phyloP scores from a whole-genome alignment of 768 basidiomycete species.

The Pleurotus sapidus region DNA sequence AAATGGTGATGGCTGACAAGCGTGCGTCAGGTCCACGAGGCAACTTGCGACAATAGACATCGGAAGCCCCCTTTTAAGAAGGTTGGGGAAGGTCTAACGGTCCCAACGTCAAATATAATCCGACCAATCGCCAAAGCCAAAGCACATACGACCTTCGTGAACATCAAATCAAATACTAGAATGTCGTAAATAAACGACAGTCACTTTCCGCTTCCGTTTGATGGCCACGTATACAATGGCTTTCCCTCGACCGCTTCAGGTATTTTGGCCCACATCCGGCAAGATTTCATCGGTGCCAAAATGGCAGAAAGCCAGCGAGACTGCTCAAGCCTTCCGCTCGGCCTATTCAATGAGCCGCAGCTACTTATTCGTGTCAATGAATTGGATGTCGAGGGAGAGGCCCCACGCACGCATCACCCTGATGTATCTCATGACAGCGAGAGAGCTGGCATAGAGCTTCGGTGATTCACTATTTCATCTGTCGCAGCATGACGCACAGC shows the following conservation, averaged over 20 bases:
- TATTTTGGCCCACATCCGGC: too few relatives aligned
- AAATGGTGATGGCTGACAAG: not conserved
- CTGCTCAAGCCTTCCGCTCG: too few relatives aligned
- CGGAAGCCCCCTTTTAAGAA: not conserved
- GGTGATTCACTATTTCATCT: not conserved
- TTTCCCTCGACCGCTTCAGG: too few relatives aligned
- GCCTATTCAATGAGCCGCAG: too few relatives aligned
- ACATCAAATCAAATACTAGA: not conserved
- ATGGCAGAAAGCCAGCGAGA: too few relatives aligned
- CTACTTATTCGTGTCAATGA: too few relatives aligned
- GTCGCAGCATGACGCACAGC: too few relatives aligned
- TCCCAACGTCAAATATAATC: not conserved
- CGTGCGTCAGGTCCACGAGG: not conserved
- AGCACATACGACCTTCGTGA: slow-evolving; percentile 5
- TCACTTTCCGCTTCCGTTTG: too few relatives aligned
- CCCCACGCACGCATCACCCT: slow-evolving; percentile 2
- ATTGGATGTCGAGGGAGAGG: not conserved
- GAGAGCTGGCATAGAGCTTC: not conserved
- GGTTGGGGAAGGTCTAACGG: not conserved
- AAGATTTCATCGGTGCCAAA: too few relatives aligned
- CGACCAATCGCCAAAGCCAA: not conserved
- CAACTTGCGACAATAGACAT: not conserved
- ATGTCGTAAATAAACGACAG: too few relatives aligned
- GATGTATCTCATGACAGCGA: not conserved
- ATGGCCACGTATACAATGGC: too few relatives aligned